These are phyloP conservation scores for Colletotrichum noveboracense DNA, from an alignment of 2,329 filamentous ascomycete genomes.

Conservation along the genomic window DNA sequence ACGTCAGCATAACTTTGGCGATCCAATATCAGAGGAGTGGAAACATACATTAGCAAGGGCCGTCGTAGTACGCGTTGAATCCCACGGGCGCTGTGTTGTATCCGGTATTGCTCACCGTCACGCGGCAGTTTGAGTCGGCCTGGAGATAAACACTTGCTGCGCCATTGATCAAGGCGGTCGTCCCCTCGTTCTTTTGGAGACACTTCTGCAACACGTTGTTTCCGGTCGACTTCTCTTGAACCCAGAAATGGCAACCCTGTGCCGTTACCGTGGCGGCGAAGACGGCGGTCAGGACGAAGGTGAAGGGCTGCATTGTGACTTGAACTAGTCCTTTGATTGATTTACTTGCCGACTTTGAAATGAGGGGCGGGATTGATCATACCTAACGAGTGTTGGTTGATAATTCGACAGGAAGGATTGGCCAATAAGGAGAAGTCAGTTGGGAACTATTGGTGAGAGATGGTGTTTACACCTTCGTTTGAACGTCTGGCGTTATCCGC, in stretches of 20 bases:
- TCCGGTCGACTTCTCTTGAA: background rate
- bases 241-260: background rate
- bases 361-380: background rate
- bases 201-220: background rate
- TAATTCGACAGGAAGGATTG: background rate
- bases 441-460: background rate
- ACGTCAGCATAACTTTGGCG: background rate
- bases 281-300: background rate
- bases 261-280: background rate
- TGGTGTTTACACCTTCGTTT: background rate
- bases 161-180: background rate
- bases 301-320: background rate
- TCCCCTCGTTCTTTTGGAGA: background rate
- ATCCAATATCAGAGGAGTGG: rapidly evolving
- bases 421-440: background rate
- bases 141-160: background rate
- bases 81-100: background rate
- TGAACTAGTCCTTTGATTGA: background rate
- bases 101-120: background rate
- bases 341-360: background rate
- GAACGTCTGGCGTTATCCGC: background rate
- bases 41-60: background rate
- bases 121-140: background rate
- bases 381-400: background rate
- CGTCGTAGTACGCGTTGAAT: background rate